Conservation (phyloP, 2,329 filamentous ascomycete genomes). For the Colletotrichum horii region DNA sequence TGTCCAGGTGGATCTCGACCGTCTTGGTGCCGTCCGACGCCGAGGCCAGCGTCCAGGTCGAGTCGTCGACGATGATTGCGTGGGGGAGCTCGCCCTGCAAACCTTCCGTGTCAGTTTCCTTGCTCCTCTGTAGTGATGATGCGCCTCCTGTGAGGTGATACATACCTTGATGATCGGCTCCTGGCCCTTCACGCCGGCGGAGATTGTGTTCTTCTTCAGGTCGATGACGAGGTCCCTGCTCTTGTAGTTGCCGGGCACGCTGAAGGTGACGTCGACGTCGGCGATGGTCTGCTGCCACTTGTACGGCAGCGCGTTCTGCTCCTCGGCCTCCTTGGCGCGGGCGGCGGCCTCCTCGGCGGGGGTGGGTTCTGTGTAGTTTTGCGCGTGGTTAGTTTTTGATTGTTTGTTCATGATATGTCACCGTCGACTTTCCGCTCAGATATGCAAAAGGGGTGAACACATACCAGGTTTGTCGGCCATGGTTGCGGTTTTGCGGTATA, state of each 20-base stretch:
- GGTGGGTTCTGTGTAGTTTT: slow-evolving; percentile 48
- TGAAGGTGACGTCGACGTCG: slow-evolving; percentile 81
- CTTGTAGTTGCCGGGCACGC: slow-evolving; percentile 83
- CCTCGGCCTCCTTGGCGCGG: slow-evolving; percentile 76
- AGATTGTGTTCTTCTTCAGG: slow-evolving; percentile 78
- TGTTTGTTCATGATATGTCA: not conserved
- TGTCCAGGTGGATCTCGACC: slow-evolving; percentile 88
- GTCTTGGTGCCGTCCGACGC: slow-evolving; percentile 70
- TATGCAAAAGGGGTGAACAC: not conserved
- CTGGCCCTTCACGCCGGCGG: slow-evolving; percentile 87
- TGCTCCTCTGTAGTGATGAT: not conserved
- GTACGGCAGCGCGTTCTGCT: slow-evolving; percentile 93
- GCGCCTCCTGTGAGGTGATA: not conserved
- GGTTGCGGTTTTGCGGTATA: slow-evolving; percentile 11
- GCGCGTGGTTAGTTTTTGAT: not conserved
- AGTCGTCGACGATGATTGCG: slow-evolving; percentile 81
- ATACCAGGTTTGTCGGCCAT: slow-evolving; percentile 45
- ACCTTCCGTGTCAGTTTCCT: not conserved
- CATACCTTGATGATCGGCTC: slow-evolving; percentile 80
- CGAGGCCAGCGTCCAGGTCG: slow-evolving; percentile 88
- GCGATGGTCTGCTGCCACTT: slow-evolving; percentile 95
- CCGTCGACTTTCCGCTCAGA: not conserved
- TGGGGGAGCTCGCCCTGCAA: slow-evolving; percentile 83
- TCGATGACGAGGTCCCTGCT: slow-evolving; percentile 83
- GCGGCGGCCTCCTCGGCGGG: slow-evolving; percentile 63